A percentile compares a stretch with the other conserved stretches of the same genome.
Evolutionary conservation across 2,329 filamentous ascomycete species (phyloP).

Genomic region (Neopestalotiopsis sp.): DNA sequence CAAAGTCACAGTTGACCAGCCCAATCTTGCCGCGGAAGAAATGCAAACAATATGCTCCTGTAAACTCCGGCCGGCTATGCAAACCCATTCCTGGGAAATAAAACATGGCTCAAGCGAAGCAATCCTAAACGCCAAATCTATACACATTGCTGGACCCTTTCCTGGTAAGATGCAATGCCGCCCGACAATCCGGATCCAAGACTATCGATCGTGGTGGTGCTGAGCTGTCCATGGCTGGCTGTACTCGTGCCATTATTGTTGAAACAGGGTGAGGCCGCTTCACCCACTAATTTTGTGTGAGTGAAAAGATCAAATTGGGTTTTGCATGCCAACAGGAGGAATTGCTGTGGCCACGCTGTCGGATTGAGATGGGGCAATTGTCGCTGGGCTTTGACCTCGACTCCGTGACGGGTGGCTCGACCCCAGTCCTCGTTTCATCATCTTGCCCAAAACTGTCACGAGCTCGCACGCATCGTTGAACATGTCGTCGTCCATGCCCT

Average conservation of each 20-base stretch:
- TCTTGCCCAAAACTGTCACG: conserved; percentile 83
- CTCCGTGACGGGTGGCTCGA: conserved; percentile 28
- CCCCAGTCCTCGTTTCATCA: conserved; percentile 78
- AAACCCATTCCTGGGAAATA: neutral
- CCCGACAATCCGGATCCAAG: neutral
- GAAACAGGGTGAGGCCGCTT: neutral
- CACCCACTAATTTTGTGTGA: neutral
- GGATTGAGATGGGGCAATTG: conserved; percentile 25
- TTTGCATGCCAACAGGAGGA: conserved; percentile 31
- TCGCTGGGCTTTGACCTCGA: conserved; percentile 24
- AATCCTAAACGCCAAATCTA: neutral
- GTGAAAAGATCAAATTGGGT: conserved; percentile 25
- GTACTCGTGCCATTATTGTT: neutral
- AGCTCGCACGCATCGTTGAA: conserved; percentile 91
- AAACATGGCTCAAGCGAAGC: neutral
- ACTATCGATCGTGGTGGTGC: neutral
- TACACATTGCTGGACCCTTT: neutral
- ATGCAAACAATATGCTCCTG: neutral
- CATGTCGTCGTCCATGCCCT: conserved; percentile 94
- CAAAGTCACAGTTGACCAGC: neutral
- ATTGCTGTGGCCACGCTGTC: conserved; percentile 27
- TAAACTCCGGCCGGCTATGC: conserved; percentile 15
- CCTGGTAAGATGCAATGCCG: neutral
- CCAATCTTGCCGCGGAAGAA: neutral
- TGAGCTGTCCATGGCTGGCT: neutral